Evolutionary conservation across 306 rosid genomes (phyloP).

Genomic region (Cucumis melo): DNA sequence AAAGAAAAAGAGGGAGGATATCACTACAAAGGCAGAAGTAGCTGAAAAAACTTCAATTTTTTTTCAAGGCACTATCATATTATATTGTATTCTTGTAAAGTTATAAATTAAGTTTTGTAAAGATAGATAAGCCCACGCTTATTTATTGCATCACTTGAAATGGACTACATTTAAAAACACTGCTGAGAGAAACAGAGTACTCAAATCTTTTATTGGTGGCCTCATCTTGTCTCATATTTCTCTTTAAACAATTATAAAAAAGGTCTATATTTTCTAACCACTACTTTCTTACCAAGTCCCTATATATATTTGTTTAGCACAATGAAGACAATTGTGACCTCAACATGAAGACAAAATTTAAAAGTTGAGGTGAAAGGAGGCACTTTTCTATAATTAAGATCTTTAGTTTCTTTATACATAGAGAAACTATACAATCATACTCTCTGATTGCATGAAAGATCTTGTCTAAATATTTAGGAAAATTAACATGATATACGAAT

Average conservation of each 20-base stretch:
- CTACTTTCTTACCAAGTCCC: constrained; percentile 1
- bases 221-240: not conserved
- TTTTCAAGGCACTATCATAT: constrained; percentile 6
- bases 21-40: constrained; percentile 9
- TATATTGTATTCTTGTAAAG: constrained; percentile 1
- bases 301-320: constrained; percentile 6
- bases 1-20: not conserved
- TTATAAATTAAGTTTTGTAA: not conserved
- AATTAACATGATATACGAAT: not conserved
- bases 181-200: not conserved
- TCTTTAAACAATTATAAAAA: constrained; percentile 4
- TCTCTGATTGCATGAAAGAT: not conserved
- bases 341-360: not conserved
- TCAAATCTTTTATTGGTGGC: constrained; percentile 5
- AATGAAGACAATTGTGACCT: not conserved
- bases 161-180: constrained; percentile 3
- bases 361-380: constrained; percentile 5
- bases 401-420: not conserved
- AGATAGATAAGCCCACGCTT: not conserved
- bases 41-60: not conserved
- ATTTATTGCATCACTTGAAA: not conserved
- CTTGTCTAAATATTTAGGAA: not conserved
- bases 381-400: not conserved
- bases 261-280: not conserved
- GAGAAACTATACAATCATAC: not conserved